Evolutionary conservation across 257 asterid genomes (phyloP), one percentile per base, ranked within the genome.

Genomic region (Capsicum pubescens): DNA sequence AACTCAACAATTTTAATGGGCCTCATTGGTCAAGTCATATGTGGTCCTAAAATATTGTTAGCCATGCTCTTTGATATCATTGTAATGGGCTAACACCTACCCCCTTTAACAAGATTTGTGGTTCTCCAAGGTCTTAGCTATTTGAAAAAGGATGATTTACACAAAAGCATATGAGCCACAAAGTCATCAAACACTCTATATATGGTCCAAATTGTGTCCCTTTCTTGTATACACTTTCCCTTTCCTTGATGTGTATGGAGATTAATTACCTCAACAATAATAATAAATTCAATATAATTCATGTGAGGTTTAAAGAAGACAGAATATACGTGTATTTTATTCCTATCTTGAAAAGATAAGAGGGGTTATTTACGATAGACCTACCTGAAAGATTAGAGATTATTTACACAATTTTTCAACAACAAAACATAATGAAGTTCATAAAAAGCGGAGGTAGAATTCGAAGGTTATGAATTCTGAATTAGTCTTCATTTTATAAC

Each of bases 41-140:
- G 63, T 76, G 63, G 81, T 52, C 63, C 81, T 76, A 9, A 52
- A 52, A 52, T 74, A 74, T 50, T 74, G 42, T 76, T 76, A 76
- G 21, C 81, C 81, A 76, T 76, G 15, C 81, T 76, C 48, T 76
- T 76, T 52, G 63, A 54, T 3, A 32, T 52, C 81, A 76, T 76
- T 35, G 26, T 13, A 52, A 52, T 52, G 63, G 81, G 64, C 81
- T 76, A 14, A 12, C 19, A 76, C 81, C 81, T 26, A 76, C 81
- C 9, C 63, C 14, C 21, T 2, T 26, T 74, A 21, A 19, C 81
- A 4, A 50, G 8, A 52, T 54, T 76, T 76, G 64, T 76, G 64
- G 64, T 52, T 76, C 48, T 76, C 81, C 81, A 52, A 52, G 42
- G 19, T 21, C 81, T 52, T 52, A 13, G 63, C 44, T 36, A 52